Evolutionary conservation across 305 asterid species (phyloP).

Genomic region (Fraxinus xanthoxyloides): DNA sequence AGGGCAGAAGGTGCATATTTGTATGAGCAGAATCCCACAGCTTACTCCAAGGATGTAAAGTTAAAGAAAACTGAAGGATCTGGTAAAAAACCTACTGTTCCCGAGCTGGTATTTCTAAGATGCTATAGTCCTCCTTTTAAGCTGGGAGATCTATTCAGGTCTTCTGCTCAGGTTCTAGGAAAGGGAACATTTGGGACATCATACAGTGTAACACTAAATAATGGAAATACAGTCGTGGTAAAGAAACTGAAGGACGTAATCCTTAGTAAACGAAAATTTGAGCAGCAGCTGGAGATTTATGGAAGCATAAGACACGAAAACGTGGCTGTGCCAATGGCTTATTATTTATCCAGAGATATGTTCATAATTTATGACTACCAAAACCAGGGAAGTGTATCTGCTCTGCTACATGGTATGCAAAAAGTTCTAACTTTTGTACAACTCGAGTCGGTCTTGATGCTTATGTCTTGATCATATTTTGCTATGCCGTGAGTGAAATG

Average conservation of each 20-base stretch:
- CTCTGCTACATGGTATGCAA: conserved; percentile 9
- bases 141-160: conserved; percentile 9
- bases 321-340: conserved; percentile 7
- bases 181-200: conserved; percentile 15
- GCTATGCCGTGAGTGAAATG: background rate
- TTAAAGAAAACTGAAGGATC: background rate
- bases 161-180: conserved; percentile 5
- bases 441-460: background rate
- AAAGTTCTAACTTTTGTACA: background rate
- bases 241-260: conserved; percentile 3
- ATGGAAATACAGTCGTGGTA: background rate
- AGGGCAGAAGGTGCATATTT: background rate
- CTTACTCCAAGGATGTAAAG: background rate
- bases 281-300: conserved; percentile 11
- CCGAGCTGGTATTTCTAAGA: background rate
- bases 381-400: background rate
- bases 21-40: background rate
- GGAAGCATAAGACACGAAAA: conserved; percentile 7
- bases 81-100: background rate
- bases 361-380: background rate
- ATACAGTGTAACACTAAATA: conserved; percentile 6
- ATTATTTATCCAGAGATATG: background rate
- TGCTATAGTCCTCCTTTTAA: background rate
- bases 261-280: background rate
- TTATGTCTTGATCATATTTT: background rate